Conservation (phyloP, 2,329 filamentous ascomycete species). For the Teratosphaeria zuluensis region DNA sequence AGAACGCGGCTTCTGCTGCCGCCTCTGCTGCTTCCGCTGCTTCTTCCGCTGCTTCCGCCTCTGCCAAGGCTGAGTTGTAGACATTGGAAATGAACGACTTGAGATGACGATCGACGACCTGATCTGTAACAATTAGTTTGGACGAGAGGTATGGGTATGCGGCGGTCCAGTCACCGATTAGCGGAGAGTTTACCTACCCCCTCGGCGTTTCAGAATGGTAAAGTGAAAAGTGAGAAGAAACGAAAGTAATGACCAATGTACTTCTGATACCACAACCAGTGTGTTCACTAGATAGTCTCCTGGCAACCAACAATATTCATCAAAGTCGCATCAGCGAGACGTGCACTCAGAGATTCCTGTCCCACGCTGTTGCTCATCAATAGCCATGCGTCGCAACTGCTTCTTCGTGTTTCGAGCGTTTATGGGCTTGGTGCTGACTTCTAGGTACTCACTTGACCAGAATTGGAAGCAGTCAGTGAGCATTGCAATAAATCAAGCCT, state of each 20-base stretch:
- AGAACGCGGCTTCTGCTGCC: conserved; percentile 3
- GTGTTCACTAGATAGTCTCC: not conserved
- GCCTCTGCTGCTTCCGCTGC: conserved; percentile 1
- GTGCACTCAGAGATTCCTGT: no score
- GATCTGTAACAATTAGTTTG: not conserved
- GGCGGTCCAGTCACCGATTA: not conserved
- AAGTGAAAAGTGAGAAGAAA: not conserved
- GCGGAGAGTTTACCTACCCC: not conserved
- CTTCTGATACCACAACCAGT: not conserved
- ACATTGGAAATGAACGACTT: not conserved
- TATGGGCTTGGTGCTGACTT: no score
- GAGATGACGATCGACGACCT: not conserved
- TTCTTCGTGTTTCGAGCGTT: no score
- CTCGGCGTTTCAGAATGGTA: not conserved
- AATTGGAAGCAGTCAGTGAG: no score
- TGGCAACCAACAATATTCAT: not conserved
- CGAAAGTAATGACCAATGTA: not conserved
- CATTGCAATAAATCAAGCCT: no score
- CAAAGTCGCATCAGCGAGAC: not conserved
- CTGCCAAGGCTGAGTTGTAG: conserved; percentile 6
- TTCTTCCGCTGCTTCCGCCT: conserved; percentile 1
- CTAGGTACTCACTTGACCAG: no score
- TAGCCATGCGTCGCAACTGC: no score
- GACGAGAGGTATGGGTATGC: not conserved
- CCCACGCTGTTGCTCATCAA: no score